A percentile compares a stretch with the other conserved stretches of the same genome.
Conservation (phyloP, 2,329 filamentous ascomycete genomes). For the Epichloe baconii region DNA sequence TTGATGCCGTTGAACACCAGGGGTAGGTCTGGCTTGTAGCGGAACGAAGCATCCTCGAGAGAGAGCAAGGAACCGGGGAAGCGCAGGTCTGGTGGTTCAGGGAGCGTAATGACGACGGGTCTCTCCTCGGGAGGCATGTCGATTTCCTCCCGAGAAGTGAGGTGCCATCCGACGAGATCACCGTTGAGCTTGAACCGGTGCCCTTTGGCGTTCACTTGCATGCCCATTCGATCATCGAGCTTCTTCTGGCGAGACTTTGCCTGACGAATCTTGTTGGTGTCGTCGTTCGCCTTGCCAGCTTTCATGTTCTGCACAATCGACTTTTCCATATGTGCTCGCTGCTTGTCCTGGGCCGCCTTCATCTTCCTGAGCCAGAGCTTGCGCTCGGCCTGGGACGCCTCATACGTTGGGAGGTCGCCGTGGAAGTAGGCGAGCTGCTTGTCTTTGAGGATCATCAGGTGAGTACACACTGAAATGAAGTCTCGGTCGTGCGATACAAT, state of each 20-base stretch:
- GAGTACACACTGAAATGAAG: slow-evolving; percentile 65
- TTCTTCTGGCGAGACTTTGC: slow-evolving; percentile 77
- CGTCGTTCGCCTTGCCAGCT: slow-evolving; percentile 62
- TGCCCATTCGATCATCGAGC: slow-evolving; percentile 66
- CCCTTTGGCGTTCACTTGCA: slow-evolving; percentile 60
- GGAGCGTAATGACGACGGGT: slow-evolving; percentile 42
- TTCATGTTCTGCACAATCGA: slow-evolving; percentile 64
- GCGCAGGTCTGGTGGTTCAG: slow-evolving; percentile 53
- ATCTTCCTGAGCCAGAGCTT: slow-evolving; percentile 57
- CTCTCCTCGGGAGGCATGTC: slow-evolving; percentile 54
- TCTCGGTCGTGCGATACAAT: slow-evolving; percentile 77
- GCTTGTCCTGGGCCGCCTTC: slow-evolving; percentile 71
- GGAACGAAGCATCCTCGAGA: slow-evolving; percentile 54
- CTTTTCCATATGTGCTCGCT: slow-evolving; percentile 68
- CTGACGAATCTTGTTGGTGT: slow-evolving; percentile 77
- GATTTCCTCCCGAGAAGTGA: slow-evolving; percentile 49
- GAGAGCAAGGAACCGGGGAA: slow-evolving; percentile 65
- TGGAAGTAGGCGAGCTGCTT: slow-evolving; percentile 61
- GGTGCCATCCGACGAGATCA: slow-evolving; percentile 52
- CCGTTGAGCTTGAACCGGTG: slow-evolving; percentile 70
- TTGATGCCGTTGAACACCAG: slow-evolving; percentile 47
- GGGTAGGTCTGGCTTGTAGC: slow-evolving; percentile 34
- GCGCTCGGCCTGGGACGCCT: slow-evolving; percentile 53
- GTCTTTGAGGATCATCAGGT: slow-evolving; percentile 64
- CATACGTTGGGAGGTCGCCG: slow-evolving; percentile 61